Evolutionary conservation across 768 basidiomycete genomes (phyloP).

Genomic region (Xerocomus potaroensis): DNA sequence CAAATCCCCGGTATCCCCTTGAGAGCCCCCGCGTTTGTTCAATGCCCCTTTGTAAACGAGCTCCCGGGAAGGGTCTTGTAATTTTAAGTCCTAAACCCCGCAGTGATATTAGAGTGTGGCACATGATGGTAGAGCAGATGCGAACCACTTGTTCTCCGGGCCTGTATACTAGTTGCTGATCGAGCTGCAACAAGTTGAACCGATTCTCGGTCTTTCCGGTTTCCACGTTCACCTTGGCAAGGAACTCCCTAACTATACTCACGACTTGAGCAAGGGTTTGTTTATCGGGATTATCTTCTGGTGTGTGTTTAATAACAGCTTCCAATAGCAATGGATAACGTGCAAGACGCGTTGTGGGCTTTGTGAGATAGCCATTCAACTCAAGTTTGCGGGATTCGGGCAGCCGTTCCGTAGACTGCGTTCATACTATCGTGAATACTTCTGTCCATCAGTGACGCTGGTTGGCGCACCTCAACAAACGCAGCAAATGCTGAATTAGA

Average conservation of each 20-base stretch:
- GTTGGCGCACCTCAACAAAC: conserved; percentile 85
- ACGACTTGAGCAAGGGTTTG: conserved; percentile 71
- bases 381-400: conserved; percentile 97
- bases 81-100: conserved; percentile 64
- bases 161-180: conserved; percentile 85
- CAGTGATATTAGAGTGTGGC: neutral
- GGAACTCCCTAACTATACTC: conserved; percentile 71
- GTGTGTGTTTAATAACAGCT: conserved; percentile 88
- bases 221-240: conserved; percentile 86
- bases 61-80: conserved; percentile 86
- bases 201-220: conserved; percentile 95
- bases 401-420: conserved; percentile 80
- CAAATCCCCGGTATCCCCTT: conserved; percentile 81
- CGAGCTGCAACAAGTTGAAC: conserved; percentile 91
- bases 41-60: conserved; percentile 87
- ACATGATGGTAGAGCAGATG: conserved; percentile 10
- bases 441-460: neutral
- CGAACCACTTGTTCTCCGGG: conserved; percentile 87
- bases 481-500: conserved; percentile 88
- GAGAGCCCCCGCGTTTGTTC: conserved; percentile 73
- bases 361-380: conserved; percentile 95
- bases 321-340: conserved; percentile 91
- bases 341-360: conserved; percentile 96
- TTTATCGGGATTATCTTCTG: conserved; percentile 88
- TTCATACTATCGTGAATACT: conserved; percentile 1